Conservation (phyloP, 139 green algal species). For the Coelastrella sp. region DNA sequence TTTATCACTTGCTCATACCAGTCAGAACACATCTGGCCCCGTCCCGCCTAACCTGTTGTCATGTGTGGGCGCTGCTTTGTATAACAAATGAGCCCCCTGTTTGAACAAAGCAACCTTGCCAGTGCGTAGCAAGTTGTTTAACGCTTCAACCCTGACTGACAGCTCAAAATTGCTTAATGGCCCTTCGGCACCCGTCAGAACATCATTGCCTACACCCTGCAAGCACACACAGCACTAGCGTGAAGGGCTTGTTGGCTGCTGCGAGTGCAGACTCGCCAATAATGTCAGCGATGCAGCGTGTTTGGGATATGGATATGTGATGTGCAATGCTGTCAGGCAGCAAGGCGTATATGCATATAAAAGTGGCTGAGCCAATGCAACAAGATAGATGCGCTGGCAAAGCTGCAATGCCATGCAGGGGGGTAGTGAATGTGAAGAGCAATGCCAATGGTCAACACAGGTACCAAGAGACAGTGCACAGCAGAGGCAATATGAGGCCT, state of each 20-base stretch:
- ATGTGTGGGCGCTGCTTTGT: conserved; percentile 63
- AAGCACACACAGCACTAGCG: not conserved
- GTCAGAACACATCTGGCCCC: not conserved
- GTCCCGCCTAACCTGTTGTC: conserved; percentile 7
- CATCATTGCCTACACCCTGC: conserved; percentile 17
- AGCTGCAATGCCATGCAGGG: no score
- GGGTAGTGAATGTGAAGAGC: no score
- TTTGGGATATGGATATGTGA: not conserved
- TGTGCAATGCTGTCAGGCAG: no score
- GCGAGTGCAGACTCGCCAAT: not conserved
- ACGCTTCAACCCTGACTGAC: not conserved
- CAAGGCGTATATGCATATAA: no score
- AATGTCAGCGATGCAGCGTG: not conserved
- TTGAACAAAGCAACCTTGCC: conserved; percentile 55
- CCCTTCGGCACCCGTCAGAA: not conserved
- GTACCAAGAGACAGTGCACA: no score
- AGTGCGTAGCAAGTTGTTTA: conserved; percentile 54
- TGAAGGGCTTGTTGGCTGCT: not conserved
- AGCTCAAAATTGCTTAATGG: not conserved
- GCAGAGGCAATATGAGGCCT: no score
- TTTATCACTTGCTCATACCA: no score
- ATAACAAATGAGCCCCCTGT: conserved; percentile 44
- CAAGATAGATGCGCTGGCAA: no score
- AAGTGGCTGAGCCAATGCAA: no score
- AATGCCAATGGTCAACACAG: no score